Conservation (phyloP, 2,329 filamentous ascomycete genomes). For the Aureobasidium pullulans region DNA sequence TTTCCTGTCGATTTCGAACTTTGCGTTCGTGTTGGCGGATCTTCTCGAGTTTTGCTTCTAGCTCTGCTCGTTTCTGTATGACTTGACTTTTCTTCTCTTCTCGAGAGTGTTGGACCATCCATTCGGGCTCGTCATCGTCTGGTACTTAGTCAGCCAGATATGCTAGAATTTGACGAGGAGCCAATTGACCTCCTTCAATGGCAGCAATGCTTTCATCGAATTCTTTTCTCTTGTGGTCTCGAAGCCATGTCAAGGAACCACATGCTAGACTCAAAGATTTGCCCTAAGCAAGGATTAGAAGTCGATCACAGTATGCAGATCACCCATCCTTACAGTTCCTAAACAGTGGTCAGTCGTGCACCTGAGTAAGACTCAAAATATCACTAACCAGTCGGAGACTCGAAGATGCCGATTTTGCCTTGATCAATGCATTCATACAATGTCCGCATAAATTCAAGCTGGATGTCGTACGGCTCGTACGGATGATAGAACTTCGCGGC, state of each 20-base stretch:
- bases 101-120: conserved; percentile 73
- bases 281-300: conserved; percentile 38
- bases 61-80: conserved; percentile 58
- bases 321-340: conserved; percentile 1
- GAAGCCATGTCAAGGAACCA: conserved; percentile 82
- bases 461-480: conserved; percentile 79
- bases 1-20: conserved; percentile 44
- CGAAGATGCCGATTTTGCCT: conserved; percentile 78
- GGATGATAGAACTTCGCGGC: conserved; percentile 69
- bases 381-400: conserved; percentile 80
- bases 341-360: not conserved
- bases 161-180: no score
- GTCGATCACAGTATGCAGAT: not conserved
- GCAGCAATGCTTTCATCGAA: conserved; percentile 48
- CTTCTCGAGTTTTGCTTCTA: conserved; percentile 63
- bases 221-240: conserved; percentile 61
- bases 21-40: conserved; percentile 57
- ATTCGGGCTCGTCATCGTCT: conserved; percentile 66
- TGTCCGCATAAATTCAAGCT: conserved; percentile 78
- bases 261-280: conserved; percentile 92
- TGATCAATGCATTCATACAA: conserved; percentile 72
- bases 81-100: conserved; percentile 61
- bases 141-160: conserved; percentile 7
- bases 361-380: not conserved
- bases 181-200: conserved; percentile 32